phyloP scores from a whole-genome alignment of 2,329 filamentous ascomycete species.

The Dryadomyces quercus-mongolicae region DNA sequence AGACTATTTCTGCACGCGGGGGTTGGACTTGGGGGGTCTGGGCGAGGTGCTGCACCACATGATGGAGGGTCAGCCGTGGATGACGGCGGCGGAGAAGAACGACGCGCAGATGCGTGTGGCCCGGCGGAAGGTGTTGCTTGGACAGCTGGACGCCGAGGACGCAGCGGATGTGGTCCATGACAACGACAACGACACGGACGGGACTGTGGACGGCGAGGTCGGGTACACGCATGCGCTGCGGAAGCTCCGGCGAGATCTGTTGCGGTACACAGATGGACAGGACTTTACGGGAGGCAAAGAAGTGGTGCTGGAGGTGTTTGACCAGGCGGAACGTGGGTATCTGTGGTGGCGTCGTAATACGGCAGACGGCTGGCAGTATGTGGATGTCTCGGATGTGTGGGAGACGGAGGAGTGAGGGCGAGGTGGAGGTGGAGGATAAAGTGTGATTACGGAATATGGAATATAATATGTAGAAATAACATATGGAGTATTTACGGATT shows the following conservation, averaged over 20 bases:
- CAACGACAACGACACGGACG: background rate
- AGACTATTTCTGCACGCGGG: slow-evolving; percentile 6
- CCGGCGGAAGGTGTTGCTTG: background rate
- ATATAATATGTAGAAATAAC: no score
- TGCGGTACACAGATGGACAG: background rate
- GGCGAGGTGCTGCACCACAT: slow-evolving; percentile 27
- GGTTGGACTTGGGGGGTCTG: slow-evolving; percentile 25
- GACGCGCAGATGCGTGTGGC: background rate
- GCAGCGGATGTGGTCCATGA: no score
- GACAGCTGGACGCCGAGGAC: background rate
- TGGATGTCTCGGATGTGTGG: background rate
- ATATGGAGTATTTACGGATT: no score
- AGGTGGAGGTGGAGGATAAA: no score
- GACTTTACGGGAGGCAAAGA: background rate
- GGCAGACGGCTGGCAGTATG: background rate
- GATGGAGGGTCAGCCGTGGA: slow-evolving; percentile 22
- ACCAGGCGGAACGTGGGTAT: background rate
- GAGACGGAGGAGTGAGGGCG: no score
- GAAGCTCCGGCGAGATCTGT: background rate
- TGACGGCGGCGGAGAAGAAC: background rate
- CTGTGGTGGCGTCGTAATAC: background rate
- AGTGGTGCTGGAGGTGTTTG: background rate
- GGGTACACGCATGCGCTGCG: background rate
- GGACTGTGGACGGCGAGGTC: background rate
- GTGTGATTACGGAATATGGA: no score